Evolutionary conservation across 129 eudicot genomes (phyloP).

Genomic region (Tagetes erecta): DNA sequence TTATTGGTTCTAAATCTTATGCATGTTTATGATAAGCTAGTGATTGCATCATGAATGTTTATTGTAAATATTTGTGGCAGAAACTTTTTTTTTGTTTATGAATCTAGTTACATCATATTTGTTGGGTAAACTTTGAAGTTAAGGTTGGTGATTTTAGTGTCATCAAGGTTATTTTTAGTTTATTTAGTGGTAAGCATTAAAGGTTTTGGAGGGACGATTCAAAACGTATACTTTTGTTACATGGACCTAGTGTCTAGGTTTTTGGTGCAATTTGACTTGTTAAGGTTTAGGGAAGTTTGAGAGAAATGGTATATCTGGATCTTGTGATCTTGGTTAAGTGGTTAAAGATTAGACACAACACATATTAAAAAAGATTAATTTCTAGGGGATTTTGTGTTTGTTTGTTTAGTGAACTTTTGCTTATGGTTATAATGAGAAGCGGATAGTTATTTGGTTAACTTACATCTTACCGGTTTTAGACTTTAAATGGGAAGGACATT

Average conservation of each 20-base stretch:
- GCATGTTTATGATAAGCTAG: conserved; percentile 6
- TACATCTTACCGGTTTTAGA: not conserved
- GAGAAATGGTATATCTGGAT: not conserved
- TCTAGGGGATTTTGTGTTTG: not conserved
- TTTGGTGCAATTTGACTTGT: not conserved
- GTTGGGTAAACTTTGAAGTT: not conserved
- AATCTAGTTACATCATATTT: not conserved
- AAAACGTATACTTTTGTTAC: no score
- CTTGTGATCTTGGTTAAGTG: not conserved
- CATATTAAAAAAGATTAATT: not conserved
- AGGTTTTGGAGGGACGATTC: no score
- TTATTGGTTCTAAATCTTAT: conserved; percentile 1
- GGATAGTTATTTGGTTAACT: not conserved
- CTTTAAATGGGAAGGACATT: not conserved
- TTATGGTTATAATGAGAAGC: not conserved
- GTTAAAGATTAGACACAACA: conserved; percentile 3
- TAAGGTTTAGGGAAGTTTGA: not conserved
- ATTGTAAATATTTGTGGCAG: not conserved
- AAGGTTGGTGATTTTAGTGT: no score
- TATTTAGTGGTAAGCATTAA: no score
- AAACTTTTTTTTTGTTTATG: not conserved
- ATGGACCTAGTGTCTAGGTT: no score
- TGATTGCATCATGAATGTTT: not conserved
- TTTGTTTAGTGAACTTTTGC: not conserved
- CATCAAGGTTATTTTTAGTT: no score